Conservation (phyloP, 129 eudicot species). For the Logfia minima region DNA sequence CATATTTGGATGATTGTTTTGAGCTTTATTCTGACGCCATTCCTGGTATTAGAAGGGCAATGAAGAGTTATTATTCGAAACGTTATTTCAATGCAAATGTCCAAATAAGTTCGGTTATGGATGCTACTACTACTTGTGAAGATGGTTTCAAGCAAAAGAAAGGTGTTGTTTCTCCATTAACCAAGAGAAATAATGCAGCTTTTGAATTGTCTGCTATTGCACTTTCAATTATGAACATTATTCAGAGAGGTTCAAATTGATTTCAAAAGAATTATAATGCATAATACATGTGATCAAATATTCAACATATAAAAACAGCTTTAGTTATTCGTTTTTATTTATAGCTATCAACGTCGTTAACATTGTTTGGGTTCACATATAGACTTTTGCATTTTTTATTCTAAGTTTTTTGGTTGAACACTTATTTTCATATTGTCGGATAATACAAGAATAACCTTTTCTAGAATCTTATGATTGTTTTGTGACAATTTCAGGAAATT, state of each 20-base stretch:
- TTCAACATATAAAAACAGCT: background rate
- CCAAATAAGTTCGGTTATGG: conserved; percentile 55
- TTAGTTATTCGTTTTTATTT: background rate
- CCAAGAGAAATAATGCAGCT: conserved; percentile 37
- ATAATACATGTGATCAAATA: background rate
- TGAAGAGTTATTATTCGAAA: conserved; percentile 39
- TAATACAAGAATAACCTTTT: conserved; percentile 12
- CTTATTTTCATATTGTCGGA: conserved; percentile 14
- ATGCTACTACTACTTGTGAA: conserved; percentile 66
- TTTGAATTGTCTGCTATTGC: conserved; percentile 65
- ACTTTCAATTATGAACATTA: conserved; percentile 47
- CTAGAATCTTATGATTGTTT: background rate
- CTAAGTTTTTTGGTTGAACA: background rate
- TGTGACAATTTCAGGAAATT: conserved; percentile 22
- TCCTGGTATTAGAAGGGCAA: conserved; percentile 42
- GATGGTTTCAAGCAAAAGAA: conserved; percentile 53
- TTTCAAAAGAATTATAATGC: background rate
- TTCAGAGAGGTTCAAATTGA: conserved; percentile 35
- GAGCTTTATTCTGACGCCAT: conserved; percentile 63
- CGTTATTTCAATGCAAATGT: conserved; percentile 47
- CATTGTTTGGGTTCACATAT: background rate
- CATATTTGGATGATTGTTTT: conserved; percentile 54
- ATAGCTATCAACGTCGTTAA: background rate
- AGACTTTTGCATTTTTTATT: background rate
- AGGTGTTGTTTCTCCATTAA: conserved; percentile 58